Percentiles rank a stretch among this genome's conserved stretches.
phyloP scores from a whole-genome alignment of 257 asterid species.

The Phtheirospermum japonicum region DNA sequence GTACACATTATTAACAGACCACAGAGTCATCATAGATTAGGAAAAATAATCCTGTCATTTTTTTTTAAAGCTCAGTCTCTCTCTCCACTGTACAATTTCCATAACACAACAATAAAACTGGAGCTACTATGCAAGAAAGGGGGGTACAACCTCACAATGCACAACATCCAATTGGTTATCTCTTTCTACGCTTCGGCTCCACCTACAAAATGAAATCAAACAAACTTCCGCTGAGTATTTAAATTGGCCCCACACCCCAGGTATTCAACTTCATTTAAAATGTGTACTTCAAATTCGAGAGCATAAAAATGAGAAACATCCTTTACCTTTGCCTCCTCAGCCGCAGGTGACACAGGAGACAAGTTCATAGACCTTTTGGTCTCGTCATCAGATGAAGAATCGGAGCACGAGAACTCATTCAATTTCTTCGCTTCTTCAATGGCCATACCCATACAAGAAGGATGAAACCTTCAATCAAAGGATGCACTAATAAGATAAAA shows the following conservation, averaged over 20 bases:
- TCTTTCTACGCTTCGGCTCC: no score
- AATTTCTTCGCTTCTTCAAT: no score
- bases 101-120: conserved; percentile 29
- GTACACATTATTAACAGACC: not conserved
- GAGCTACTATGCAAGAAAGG: conserved; percentile 30
- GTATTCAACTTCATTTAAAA: no score
- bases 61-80: not conserved
- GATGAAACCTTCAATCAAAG: no score
- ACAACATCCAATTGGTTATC: no score
- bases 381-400: conserved; percentile 81
- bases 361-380: conserved; percentile 62
- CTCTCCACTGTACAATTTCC: conserved; percentile 39
- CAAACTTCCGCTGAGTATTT: no score
- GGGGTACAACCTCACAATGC: conserved; percentile 21
- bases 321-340: conserved; percentile 48
- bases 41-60: not conserved
- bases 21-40: not conserved
- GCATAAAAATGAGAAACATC: no score
- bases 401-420: conserved; percentile 77
- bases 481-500: no score
- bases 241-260: no score
- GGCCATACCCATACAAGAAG: no score
- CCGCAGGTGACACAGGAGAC: conserved; percentile 51
- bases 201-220: no score
- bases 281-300: no score